phyloP scores from a whole-genome alignment of 1,139 yeast species.

The Yamadazyma taylorii region DNA sequence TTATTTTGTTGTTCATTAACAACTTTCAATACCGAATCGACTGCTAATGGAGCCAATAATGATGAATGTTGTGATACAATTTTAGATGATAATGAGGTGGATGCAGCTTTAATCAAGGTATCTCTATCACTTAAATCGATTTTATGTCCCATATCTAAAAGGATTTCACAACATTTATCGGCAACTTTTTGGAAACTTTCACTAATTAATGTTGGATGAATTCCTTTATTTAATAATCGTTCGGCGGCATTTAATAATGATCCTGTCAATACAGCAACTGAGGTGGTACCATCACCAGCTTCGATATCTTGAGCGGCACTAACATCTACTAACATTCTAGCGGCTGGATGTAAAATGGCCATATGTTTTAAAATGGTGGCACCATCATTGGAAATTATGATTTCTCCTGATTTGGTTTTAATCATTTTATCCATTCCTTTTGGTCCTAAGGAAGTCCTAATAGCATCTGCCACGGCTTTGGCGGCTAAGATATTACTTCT shows the following conservation, averaged over 20 bases:
- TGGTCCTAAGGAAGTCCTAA: conserved; percentile 96
- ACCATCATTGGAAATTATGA: conserved; percentile 96
- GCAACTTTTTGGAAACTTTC: conserved; percentile 97
- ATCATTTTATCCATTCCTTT: conserved; percentile 99
- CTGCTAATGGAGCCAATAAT: conserved; percentile 88
- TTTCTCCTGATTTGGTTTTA: conserved; percentile 88
- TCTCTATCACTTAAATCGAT: conserved; percentile 77
- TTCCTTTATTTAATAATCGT: conserved; percentile 80
- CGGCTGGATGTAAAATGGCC: conserved; percentile 98
- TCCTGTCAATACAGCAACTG: conserved; percentile 94
- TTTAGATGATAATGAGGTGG: conserved; percentile 90
- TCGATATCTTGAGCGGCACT: conserved; percentile 97
- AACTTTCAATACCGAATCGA: conserved; percentile 86
- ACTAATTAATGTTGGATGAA: conserved; percentile 93
- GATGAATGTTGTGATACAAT: conserved; percentile 91
- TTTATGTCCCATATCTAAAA: conserved; percentile 80
- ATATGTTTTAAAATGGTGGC: conserved; percentile 95
- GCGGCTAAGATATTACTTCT: conserved; percentile 93
- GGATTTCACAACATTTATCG: conserved; percentile 75
- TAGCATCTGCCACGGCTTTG: conserved; percentile 96
- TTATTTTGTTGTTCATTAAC: conserved; percentile 52
- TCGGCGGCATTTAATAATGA: conserved; percentile 95
- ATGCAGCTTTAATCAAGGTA: conserved; percentile 85
- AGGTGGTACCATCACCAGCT: conserved; percentile 99
- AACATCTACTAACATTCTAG: conserved; percentile 95